These are phyloP conservation scores for Globisporangium perplexum DNA, from an alignment of 352 stramenopile genomes.

Conservation along the genomic window DNA sequence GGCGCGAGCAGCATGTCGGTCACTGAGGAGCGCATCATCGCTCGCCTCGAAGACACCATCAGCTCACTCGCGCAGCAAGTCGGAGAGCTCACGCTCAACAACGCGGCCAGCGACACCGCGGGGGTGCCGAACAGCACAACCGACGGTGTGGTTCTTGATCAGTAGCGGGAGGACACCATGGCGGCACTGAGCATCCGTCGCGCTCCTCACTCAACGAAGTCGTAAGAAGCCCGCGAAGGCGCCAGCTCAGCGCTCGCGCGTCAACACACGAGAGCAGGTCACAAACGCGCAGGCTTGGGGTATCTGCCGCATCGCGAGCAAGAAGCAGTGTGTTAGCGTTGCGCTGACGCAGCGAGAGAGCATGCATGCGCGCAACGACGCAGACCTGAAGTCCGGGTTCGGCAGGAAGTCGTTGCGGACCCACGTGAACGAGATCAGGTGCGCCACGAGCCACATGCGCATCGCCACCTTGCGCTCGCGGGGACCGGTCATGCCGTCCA, in stretches of 20 bases:
- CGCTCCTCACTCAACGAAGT: background rate
- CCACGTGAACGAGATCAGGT: constrained; percentile 86
- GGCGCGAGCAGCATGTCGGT: constrained; percentile 14
- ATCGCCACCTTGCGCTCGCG: constrained; percentile 56
- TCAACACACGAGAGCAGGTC: background rate
- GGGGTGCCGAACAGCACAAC: background rate
- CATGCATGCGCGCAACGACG: background rate
- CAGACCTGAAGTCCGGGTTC: constrained; percentile 79
- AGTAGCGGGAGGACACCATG: background rate
- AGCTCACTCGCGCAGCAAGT: constrained; percentile 37
- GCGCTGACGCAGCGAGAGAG: too few species aligned
- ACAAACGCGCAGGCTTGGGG: constrained; percentile 3
- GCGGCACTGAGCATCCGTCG: background rate
- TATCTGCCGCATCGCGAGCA: background rate
- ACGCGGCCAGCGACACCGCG: background rate
- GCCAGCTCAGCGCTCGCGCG: background rate
- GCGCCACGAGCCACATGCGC: constrained; percentile 55
- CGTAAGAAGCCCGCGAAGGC: background rate
- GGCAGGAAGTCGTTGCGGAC: constrained; percentile 84
- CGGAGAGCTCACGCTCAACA: constrained; percentile 31
- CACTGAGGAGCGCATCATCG: constrained; percentile 41
- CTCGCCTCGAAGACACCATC: constrained; percentile 39
- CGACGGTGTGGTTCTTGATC: background rate
- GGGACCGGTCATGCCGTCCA: constrained; percentile 55
- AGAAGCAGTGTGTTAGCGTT: background rate